A percentile compares a stretch with the other conserved stretches of the same genome.
These are phyloP conservation scores for Backusella parvicylindrica DNA, from an alignment of 192 early-diverging fungal species.

Conservation along the genomic window DNA sequence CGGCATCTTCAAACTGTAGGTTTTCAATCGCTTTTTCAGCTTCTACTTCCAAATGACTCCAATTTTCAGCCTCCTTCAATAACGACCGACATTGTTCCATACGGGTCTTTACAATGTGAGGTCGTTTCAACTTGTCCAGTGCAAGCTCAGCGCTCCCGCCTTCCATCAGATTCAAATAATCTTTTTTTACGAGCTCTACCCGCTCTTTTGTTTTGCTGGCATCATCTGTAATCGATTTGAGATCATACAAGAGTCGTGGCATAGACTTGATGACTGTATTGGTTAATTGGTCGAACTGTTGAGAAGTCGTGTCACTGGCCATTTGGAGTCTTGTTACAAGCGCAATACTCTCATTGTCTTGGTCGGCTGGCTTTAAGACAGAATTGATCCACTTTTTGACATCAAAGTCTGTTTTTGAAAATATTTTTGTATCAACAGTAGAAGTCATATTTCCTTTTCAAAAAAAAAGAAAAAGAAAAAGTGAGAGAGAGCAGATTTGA, in stretches of 20 bases:
- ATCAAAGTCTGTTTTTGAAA: slow-evolving; percentile 45
- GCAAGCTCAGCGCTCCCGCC: slow-evolving; percentile 45
- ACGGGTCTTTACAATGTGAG: slow-evolving; percentile 62
- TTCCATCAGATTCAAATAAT: slow-evolving; percentile 29
- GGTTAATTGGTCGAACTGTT: slow-evolving; percentile 46
- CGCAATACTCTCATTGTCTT: slow-evolving; percentile 41
- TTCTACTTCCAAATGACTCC: slow-evolving; percentile 70
- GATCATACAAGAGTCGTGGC: slow-evolving; percentile 59
- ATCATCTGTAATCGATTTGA: slow-evolving; percentile 56
- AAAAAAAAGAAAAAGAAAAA: not conserved
- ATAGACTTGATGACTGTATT: slow-evolving; percentile 57
- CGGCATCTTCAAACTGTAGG: slow-evolving; percentile 60
- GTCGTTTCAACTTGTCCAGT: slow-evolving; percentile 55
- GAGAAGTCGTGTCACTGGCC: slow-evolving; percentile 51
- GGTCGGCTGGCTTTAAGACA: slow-evolving; percentile 32
- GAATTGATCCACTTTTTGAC: slow-evolving; percentile 68
- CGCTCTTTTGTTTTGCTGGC: slow-evolving; percentile 40
- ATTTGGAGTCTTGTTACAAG: slow-evolving; percentile 60
- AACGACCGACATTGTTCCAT: slow-evolving; percentile 63
- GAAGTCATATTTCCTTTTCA: slow-evolving; percentile 3
- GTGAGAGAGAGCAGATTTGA: not conserved
- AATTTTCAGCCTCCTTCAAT: slow-evolving; percentile 75
- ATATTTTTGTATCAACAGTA: slow-evolving; percentile 3
- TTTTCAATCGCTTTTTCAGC: slow-evolving; percentile 59
- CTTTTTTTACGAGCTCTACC: slow-evolving; percentile 39